Percentiles rank a stretch among this genome's conserved stretches.
These are phyloP conservation scores for Zygosaccharomyces lentus DNA, from an alignment of 805 yeast species.

Conservation along the genomic window DNA sequence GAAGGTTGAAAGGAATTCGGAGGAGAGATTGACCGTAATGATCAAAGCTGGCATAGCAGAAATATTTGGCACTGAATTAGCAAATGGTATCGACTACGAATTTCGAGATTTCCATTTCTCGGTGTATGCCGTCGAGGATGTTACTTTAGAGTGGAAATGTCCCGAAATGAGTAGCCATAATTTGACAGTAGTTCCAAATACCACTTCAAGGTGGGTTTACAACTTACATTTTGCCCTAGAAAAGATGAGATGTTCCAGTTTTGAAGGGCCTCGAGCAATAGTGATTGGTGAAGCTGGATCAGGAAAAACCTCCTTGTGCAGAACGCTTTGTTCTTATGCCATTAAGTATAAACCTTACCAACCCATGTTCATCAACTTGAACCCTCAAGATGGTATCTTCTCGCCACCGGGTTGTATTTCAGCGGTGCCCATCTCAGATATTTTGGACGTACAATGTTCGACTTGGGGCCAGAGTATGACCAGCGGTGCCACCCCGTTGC, in stretches of 20 bases:
- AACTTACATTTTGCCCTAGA: constrained; percentile 77
- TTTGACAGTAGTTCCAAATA: constrained; percentile 50
- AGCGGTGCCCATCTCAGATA: constrained; percentile 79
- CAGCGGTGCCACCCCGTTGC: constrained; percentile 69
- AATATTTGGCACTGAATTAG: constrained; percentile 88
- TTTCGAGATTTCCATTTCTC: constrained; percentile 54
- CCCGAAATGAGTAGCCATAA: constrained; percentile 32
- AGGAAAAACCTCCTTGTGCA: constrained; percentile 77
- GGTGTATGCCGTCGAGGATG: constrained; percentile 61
- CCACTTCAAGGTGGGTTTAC: constrained; percentile 66
- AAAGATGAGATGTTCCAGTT: constrained; percentile 38
- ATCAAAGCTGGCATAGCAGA: constrained; percentile 72
- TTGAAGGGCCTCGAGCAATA: constrained; percentile 47
- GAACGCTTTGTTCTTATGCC: constrained; percentile 71
- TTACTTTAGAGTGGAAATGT: constrained; percentile 47
- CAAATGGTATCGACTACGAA: constrained; percentile 58
- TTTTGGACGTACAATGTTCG: constrained; percentile 65
- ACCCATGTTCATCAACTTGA: constrained; percentile 75
- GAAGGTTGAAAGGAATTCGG: constrained; percentile 37
- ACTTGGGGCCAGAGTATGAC: constrained; percentile 76
- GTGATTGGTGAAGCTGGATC: constrained; percentile 66
- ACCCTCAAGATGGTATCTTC: constrained; percentile 68
- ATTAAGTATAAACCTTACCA: constrained; percentile 55
- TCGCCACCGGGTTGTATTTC: constrained; percentile 79
- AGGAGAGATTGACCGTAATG: constrained; percentile 37